Evolutionary conservation across 257 asterid genomes (phyloP), one percentile per base, ranked within the genome.

Genomic region (Leptodermis oblonga): DNA sequence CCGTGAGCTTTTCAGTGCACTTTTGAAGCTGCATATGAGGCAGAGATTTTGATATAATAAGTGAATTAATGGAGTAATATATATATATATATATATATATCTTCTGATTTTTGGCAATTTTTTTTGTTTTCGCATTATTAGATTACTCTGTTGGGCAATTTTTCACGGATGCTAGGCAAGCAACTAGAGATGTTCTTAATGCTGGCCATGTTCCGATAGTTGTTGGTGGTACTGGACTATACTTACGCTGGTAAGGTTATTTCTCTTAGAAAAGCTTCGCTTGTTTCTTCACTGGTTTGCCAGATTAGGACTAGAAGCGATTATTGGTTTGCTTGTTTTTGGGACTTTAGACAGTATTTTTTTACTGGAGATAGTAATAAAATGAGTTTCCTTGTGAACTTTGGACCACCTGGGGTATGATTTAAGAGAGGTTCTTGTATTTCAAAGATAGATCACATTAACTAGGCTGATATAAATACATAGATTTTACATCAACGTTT

Each of bases 171-270:
- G 97, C 95, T 69, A 91, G 99, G 81, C 76, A 82, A 77, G 83
- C 76, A 76, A 87, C 97, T 7, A 87, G 71, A 72, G 96, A 89
- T 70, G 74, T 87, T 53, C 92, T 89, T 68, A 66, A 84, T 55
- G 83, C 84, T 75, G 95, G 89, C 33, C 90, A 79, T 58, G 94
- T 89, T 75, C 99, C 99, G 25, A 80, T 93, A 61, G 86, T 93
- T 69, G 84, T 95, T 15, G 99, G 99, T 25, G 99, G 99, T 55
- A 93, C 96, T 51, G 99, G 99, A 74, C 69, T 93, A 82, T 93
- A 93, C 85, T 82, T 93, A 74, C 90, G 99, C 39, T 93, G 97
- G 99, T 93, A 90, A 70, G 86, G 69, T 77, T 45, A 49, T 51
- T 73, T 63, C 58, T 65, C 42, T n/a, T 48, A 25, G n/a, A 13